phyloP scores from a whole-genome alignment of 352 stramenopile species.

The Globisporangium abappressorium region DNA sequence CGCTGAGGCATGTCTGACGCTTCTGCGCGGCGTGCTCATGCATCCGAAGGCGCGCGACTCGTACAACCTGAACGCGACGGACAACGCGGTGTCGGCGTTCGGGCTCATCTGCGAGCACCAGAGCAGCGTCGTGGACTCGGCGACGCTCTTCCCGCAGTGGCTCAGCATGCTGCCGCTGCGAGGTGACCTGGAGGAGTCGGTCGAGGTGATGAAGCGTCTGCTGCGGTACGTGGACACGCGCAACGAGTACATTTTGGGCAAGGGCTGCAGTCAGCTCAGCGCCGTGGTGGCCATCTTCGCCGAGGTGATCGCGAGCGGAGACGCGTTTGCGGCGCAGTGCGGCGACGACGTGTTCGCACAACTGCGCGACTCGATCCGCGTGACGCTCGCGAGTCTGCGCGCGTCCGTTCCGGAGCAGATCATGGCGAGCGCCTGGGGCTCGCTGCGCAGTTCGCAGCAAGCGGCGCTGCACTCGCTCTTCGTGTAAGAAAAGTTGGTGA shows the following conservation, averaged over 20 bases:
- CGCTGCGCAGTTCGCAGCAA: constrained; percentile 49
- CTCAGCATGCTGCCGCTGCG: constrained; percentile 64
- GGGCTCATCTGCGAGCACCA: constrained; percentile 76
- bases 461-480: constrained; percentile 66
- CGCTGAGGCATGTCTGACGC: constrained; percentile 42
- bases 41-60: constrained; percentile 45
- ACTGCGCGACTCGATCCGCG: constrained; percentile 40
- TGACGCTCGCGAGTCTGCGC: constrained; percentile 46
- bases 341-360: constrained; percentile 41
- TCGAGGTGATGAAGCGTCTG: constrained; percentile 60
- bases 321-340: constrained; percentile 40
- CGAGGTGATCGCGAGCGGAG: constrained; percentile 39
- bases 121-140: constrained; percentile 35
- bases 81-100: constrained; percentile 78
- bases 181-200: constrained; percentile 74
- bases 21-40: constrained; percentile 60
- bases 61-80: constrained; percentile 64
- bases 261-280: constrained; percentile 42
- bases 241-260: constrained; percentile 59
- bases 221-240: constrained; percentile 56
- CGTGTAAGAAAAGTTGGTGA: constrained; percentile 21
- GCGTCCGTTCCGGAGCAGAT: constrained; percentile 45
- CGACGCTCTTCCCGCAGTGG: constrained; percentile 67
- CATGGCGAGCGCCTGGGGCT: constrained; percentile 60
- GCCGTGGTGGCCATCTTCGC: constrained; percentile 62